These are phyloP conservation scores for Colletotrichum sp. DNA, from an alignment of 2,329 filamentous ascomycete species.

Conservation along the genomic window DNA sequence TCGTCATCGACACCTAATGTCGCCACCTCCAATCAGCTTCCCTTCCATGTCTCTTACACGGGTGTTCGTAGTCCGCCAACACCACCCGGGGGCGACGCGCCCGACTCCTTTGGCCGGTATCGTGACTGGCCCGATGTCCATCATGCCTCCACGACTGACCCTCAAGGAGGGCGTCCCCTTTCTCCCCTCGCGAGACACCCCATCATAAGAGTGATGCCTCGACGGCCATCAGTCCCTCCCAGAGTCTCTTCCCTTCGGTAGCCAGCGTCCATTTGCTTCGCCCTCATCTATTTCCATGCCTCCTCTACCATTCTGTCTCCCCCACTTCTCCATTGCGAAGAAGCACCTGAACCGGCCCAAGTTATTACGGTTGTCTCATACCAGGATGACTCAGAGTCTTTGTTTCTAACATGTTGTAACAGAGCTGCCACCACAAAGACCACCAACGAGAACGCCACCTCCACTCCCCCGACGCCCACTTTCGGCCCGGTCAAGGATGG, in stretches of 20 bases:
- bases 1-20: background rate
- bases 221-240: constrained; percentile 9
- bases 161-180: constrained; percentile 18
- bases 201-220: constrained; percentile 5
- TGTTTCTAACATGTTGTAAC: background rate
- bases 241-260: constrained; percentile 19
- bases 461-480: constrained; percentile 12
- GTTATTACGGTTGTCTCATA: background rate
- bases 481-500: constrained; percentile 15
- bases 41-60: constrained; percentile 14
- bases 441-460: constrained; percentile 15
- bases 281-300: background rate
- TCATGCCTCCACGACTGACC: background rate
- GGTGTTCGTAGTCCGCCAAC: constrained; percentile 21
- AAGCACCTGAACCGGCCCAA: background rate
- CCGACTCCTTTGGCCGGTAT: constrained; percentile 11
- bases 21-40: constrained; percentile 14
- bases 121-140: background rate
- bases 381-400: background rate
- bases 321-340: background rate
- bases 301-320: constrained; percentile 1
- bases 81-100: constrained; percentile 9
- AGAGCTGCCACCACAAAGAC: constrained; percentile 14
- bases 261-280: background rate
- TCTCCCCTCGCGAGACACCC: constrained; percentile 5